Evolutionary conservation across 495 filamentous ascomycete species (phyloP).

Genomic region (Pseudomonodictys pantanalensis): DNA sequence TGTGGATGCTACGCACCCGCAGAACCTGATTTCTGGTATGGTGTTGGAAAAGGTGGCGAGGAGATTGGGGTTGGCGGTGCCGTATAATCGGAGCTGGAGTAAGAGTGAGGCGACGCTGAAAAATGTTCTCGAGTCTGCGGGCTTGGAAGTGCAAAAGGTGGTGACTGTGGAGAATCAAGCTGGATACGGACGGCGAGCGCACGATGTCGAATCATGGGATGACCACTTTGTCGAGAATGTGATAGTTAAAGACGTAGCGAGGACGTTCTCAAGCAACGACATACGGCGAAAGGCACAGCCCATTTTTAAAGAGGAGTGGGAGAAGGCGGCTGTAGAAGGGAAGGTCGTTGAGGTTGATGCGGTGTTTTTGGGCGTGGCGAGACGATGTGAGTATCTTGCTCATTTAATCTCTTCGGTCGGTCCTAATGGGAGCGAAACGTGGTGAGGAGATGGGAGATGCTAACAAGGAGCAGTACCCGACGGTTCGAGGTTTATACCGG

Average conservation of each 20-base stretch:
- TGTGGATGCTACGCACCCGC: slow-evolving; percentile 31
- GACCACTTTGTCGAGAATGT: slow-evolving; percentile 15
- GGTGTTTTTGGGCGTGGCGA: slow-evolving; percentile 21
- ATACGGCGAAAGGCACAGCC: slow-evolving; percentile 7
- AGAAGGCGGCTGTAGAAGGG: slow-evolving; percentile 19
- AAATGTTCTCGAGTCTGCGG: slow-evolving; percentile 12
- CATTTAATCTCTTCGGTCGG: neutral
- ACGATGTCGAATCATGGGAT: slow-evolving; percentile 4
- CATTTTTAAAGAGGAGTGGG: slow-evolving; percentile 24
- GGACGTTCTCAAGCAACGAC: neutral
- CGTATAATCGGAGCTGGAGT: slow-evolving; percentile 34
- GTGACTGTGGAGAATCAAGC: slow-evolving; percentile 19
- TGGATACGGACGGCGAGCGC: slow-evolving; percentile 18
- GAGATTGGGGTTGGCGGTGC: slow-evolving; percentile 20
- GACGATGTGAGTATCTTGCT: slow-evolving; percentile 12
- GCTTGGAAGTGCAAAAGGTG: slow-evolving; percentile 17
- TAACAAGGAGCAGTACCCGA: neutral
- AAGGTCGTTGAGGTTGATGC: slow-evolving; percentile 26
- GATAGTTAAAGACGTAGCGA: neutral
- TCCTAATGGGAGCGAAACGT: too few species aligned
- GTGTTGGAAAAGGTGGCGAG: slow-evolving; percentile 28
- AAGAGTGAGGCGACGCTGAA: slow-evolving; percentile 14
- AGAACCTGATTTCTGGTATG: slow-evolving; percentile 22
- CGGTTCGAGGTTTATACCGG: neutral
- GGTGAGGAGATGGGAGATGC: neutral